A percentile compares a stretch with the other conserved stretches of the same genome.
These are phyloP conservation scores for Blepharisma stoltei DNA, from an alignment of 73 alveolate species.

Conservation along the genomic window DNA sequence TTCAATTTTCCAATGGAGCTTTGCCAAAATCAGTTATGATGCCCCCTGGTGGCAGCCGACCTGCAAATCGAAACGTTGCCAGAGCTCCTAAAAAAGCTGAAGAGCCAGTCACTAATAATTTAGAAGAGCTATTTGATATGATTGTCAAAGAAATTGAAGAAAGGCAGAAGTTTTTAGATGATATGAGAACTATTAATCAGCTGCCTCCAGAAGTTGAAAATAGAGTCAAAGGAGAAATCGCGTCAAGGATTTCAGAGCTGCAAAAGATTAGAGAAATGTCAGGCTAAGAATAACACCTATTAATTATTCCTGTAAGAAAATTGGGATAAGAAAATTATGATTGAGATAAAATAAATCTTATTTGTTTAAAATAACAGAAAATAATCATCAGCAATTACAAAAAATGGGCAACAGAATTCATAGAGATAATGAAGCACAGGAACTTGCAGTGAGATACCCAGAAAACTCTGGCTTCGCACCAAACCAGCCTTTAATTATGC, in stretches of 20 bases:
- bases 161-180: slow-evolving; percentile 42
- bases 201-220: slow-evolving; percentile 31
- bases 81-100: slow-evolving; percentile 27
- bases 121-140: slow-evolving; percentile 42
- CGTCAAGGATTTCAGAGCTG: slow-evolving; percentile 45
- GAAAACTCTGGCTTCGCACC: too few relatives aligned
- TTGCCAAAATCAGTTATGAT: slow-evolving; percentile 12
- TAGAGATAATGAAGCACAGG: too few relatives aligned
- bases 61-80: neutral
- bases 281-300: neutral
- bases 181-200: slow-evolving; percentile 11
- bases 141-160: slow-evolving; percentile 50
- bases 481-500: too few relatives aligned
- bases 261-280: slow-evolving; percentile 44
- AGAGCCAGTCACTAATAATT: slow-evolving; percentile 35
- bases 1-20: slow-evolving; percentile 35
- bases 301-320: too few relatives aligned
- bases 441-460: too few relatives aligned
- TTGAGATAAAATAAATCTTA: too few relatives aligned
- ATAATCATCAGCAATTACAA: too few relatives aligned
- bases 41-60: neutral
- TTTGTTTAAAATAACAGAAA: too few relatives aligned
- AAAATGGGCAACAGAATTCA: too few relatives aligned
- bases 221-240: slow-evolving; percentile 45
- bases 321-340: too few relatives aligned